Percentiles rank a stretch among this genome's conserved stretches.
phyloP scores from a whole-genome alignment of 139 green algal genomes.

The Haematococcus lacustris region DNA sequence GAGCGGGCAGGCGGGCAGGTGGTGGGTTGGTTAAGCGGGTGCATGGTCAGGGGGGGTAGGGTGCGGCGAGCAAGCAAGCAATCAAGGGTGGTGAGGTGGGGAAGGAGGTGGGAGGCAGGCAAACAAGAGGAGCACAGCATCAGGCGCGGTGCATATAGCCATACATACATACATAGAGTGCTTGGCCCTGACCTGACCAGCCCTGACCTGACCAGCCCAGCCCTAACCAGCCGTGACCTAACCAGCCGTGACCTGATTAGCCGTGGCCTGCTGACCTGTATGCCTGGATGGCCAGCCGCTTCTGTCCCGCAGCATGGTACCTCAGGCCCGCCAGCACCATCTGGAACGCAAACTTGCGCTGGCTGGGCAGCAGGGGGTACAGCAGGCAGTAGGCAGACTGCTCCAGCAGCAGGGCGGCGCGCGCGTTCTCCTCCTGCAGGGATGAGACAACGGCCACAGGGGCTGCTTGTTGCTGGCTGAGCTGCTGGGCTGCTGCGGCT shows the following conservation, averaged over 20 bases:
- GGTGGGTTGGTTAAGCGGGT: too few relatives aligned
- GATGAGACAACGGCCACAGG: too few relatives aligned
- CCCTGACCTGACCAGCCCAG: background rate
- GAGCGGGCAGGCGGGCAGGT: too few relatives aligned
- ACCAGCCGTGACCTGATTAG: too few relatives aligned
- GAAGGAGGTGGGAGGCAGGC: too few relatives aligned
- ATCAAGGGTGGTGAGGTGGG: too few relatives aligned
- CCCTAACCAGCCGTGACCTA: background rate
- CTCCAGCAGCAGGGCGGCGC: conserved; percentile 82
- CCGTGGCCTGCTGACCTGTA: conserved; percentile 52
- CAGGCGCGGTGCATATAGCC: background rate
- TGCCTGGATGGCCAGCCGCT: conserved; percentile 51
- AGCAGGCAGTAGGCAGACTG: conserved; percentile 73
- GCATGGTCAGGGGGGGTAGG: too few relatives aligned
- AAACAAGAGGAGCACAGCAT: too few relatives aligned
- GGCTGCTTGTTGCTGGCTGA: too few relatives aligned
- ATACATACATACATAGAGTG: background rate
- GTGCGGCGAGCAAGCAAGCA: too few relatives aligned
- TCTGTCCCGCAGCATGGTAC: conserved; percentile 61
- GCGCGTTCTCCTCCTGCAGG: conserved; percentile 57
- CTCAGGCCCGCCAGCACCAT: conserved; percentile 85
- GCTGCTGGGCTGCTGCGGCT: too few relatives aligned
- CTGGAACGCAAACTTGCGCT: conserved; percentile 80
- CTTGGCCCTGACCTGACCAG: background rate
- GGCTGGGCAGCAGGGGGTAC: conserved; percentile 27